Evolutionary conservation across 345 rosid species (phyloP), one percentile per base, ranked within the genome.

Genomic region (Sisymbrium altissimum): DNA sequence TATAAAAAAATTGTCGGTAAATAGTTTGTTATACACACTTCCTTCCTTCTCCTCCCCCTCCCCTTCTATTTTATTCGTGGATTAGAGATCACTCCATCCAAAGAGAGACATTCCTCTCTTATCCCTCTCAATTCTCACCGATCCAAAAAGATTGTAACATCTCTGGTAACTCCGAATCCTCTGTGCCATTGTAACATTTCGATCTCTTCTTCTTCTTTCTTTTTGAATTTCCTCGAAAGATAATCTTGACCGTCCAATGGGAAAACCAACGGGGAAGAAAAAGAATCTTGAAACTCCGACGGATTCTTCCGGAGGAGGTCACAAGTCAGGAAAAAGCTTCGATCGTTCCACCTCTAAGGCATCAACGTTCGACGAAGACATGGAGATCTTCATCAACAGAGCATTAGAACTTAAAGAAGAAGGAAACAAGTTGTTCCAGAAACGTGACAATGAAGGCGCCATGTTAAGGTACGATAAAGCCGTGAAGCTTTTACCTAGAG

Each of bases 331-430:
- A 65, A 89, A 86, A 67, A 78, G 64, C 46, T 63, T 80, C 46
- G 89, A 86, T 50, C 86, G 87, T 13, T 75, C 82, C 14, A 58
- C 80, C 38, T 80, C 96, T 0, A 93, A 88, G 49, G 78, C 87
- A 6, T 73, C 88, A 2, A 76, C 87, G 7, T 81, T 94, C 39
- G 97, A 94, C 75, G 92, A 94, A 17, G 97, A 94, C 80, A 94
- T 93, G 32, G 91, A 83, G 17, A 81, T 91, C 67, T 94, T 94
- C 83, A 89, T 91, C 56, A 85, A 79, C 80, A 87, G 91, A 93
- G 86, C 98, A 3, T 86, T 84, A 44, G 98, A 94, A 77, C 89
- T 91, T 12, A 94, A 94, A 72, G 98, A 94, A 60, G 98, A 94
- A 91, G 98, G 97, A 33, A 94, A 84, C 80, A 85, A 78, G 64